Percentiles rank a stretch among this genome's conserved stretches.
Conservation (phyloP, 805 yeast genomes). For the Schizosaccharomyces octosporus region DNA sequence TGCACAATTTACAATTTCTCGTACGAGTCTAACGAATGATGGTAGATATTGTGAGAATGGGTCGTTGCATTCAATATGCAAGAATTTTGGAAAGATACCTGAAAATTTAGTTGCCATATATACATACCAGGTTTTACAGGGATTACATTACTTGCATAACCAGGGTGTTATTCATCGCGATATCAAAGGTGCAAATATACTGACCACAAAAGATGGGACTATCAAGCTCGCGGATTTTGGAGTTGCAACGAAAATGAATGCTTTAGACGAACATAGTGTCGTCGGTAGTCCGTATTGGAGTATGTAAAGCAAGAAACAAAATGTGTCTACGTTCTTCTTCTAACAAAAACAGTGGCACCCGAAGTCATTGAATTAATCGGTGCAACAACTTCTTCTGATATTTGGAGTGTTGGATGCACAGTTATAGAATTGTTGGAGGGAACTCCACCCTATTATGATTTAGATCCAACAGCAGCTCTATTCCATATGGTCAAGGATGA, state of each 20-base stretch:
- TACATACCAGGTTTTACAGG: slow-evolving; percentile 31
- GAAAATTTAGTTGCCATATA: slow-evolving; percentile 28
- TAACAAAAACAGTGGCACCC: slow-evolving; percentile 44
- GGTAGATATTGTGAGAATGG: slow-evolving; percentile 30
- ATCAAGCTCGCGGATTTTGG: slow-evolving; percentile 62
- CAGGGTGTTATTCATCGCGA: slow-evolving; percentile 59
- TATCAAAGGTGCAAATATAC: slow-evolving; percentile 50
- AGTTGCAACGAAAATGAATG: slow-evolving; percentile 28
- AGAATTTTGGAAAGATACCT: slow-evolving; percentile 27
- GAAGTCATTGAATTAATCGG: slow-evolving; percentile 71
- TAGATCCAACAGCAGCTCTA: slow-evolving; percentile 52
- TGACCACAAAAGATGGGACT: slow-evolving; percentile 33
- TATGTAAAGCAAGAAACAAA: background rate
- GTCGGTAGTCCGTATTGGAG: slow-evolving; percentile 90
- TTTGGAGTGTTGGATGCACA: slow-evolving; percentile 81
- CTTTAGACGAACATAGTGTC: slow-evolving; percentile 10
- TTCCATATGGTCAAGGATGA: slow-evolving; percentile 65
- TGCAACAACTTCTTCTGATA: slow-evolving; percentile 66
- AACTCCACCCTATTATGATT: slow-evolving; percentile 62
- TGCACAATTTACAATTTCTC: background rate
- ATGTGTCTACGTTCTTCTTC: background rate
- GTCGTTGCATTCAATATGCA: slow-evolving; percentile 30
- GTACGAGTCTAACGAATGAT: background rate
- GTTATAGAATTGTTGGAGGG: slow-evolving; percentile 67
- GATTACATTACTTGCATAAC: slow-evolving; percentile 39